phyloP scores from a whole-genome alignment of 202 grass and related monocot genomes.

The Hordeum pubiflorum region DNA sequence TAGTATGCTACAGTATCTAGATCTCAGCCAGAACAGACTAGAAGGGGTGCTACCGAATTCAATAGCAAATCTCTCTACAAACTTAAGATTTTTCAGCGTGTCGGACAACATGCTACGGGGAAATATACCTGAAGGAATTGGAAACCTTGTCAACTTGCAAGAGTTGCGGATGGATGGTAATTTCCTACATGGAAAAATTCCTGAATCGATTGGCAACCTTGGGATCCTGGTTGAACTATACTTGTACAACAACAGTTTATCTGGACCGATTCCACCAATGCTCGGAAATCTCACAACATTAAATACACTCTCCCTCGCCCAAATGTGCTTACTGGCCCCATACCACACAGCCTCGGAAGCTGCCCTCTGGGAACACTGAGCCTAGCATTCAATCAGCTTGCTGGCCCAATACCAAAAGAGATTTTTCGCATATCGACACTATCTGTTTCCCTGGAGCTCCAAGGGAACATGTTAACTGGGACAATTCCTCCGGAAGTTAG shows the following conservation, averaged over 20 bases:
- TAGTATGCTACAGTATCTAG: background rate
- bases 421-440: slow-evolving; percentile 1
- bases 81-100: background rate
- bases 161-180: background rate
- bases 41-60: slow-evolving; percentile 10
- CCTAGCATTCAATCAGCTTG: background rate
- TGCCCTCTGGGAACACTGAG: background rate
- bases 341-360: slow-evolving; percentile 10
- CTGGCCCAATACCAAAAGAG: slow-evolving; percentile 27
- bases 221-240: background rate
- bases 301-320: background rate
- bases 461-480: slow-evolving; percentile 22
- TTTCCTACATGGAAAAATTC: slow-evolving; percentile 10
- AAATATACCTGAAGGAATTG: slow-evolving; percentile 21
- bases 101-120: background rate
- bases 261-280: background rate
- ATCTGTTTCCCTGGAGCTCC: background rate
- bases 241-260: slow-evolving; percentile 6
- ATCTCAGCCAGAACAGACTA: background rate
- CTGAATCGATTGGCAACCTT: background rate
- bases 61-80: slow-evolving; percentile 15
- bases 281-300: slow-evolving; percentile 25
- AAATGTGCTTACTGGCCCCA: background rate
- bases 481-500: slow-evolving; percentile 22
- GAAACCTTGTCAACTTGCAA: slow-evolving; percentile 15